Evolutionary conservation across 2,329 filamentous ascomycete genomes (phyloP), one percentile per base, ranked within the genome.

Genomic region (Arthrinium phaeospermum): DNA sequence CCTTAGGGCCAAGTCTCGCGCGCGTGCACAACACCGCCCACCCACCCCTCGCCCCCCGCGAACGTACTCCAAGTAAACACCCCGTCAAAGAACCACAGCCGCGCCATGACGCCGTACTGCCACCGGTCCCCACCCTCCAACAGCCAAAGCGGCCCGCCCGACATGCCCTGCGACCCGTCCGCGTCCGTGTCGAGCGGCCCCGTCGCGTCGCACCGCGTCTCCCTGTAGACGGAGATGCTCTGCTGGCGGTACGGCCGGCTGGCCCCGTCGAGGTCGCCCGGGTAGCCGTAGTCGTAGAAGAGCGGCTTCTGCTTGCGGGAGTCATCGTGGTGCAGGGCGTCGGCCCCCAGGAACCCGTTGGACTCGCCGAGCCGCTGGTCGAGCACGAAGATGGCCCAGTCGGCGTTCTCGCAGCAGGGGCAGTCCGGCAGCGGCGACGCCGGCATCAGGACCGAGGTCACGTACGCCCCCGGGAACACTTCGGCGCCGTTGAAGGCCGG

Each of bases 251-350:
- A 72, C 7, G 71, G 71, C 7, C 44, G 27, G 4, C 16, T n/a
- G 44, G 49, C 71, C 12, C 46, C 57, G 41, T 34, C 71, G 13
- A 13, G 49, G 67, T 72, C 71, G 57, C 71, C 71, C 5, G 71
- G 71, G 71, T 72, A 72, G 27, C 71, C 71, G 14, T 24, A 27
- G 51, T 72, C 47, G 24, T 22, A 72, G 49, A 70, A 72, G 8
- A 72, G 46, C 2, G 49, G 49, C 37, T 34, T 45, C 30, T 24
- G 67, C 8, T 37, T 22, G 6, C 3, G 37, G 37, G 3, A 4
- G 37, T 8, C 19, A 10, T n/a, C 46, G 34, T 68, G 44, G n/a
- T n/a, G n/a, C n/a, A 68, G 22, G 67, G 30, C 24, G 5, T n/a
- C 14, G 30, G 67, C 67, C 12, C 67, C 67, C 3, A 68, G 46